A percentile compares a stretch with the other conserved stretches of the same genome.
Evolutionary conservation across 768 basidiomycete genomes (phyloP).

Genomic region (Mycena rebaudengoi): DNA sequence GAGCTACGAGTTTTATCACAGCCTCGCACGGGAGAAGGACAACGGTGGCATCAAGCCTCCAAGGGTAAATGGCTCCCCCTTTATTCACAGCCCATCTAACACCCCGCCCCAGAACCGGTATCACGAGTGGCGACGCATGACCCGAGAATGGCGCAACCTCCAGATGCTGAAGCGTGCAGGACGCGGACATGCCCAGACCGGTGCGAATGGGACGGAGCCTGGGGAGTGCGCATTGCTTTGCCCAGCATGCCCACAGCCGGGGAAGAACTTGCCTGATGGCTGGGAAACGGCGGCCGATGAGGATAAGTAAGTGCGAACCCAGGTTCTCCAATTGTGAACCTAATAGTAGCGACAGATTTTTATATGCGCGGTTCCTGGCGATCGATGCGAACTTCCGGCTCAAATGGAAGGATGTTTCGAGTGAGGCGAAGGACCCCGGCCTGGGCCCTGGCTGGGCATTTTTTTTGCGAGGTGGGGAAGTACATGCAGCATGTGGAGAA

Average conservation of each 20-base stretch:
- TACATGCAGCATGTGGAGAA: constrained; percentile 1
- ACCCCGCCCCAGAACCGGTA: constrained; percentile 11
- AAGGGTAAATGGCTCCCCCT: background rate
- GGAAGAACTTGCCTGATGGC: constrained; percentile 8
- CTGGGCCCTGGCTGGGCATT: background rate
- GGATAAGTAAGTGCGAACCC: background rate
- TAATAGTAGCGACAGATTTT: too few species aligned
- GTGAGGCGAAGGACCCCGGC: background rate
- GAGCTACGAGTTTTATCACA: constrained; percentile 24
- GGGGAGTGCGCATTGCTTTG: constrained; percentile 17
- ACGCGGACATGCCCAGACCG: constrained; percentile 3
- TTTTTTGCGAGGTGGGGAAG: background rate
- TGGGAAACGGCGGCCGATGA: background rate
- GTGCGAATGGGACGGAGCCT: background rate
- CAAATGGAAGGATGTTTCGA: constrained; percentile 7
- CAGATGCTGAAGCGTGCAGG: constrained; percentile 9
- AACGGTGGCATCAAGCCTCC: constrained; percentile 16
- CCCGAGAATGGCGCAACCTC: constrained; percentile 8
- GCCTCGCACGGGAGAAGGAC: constrained; percentile 3
- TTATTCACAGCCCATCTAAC: background rate
- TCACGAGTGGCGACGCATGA: background rate
- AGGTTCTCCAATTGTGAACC: background rate
- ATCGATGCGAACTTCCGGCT: background rate
- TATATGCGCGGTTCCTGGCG: background rate
- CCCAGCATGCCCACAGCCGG: constrained; percentile 6